Base-by-base conservation (phyloP, 1,284 basidiomycete genomes). In the Hymenochaete sp. region DNA sequence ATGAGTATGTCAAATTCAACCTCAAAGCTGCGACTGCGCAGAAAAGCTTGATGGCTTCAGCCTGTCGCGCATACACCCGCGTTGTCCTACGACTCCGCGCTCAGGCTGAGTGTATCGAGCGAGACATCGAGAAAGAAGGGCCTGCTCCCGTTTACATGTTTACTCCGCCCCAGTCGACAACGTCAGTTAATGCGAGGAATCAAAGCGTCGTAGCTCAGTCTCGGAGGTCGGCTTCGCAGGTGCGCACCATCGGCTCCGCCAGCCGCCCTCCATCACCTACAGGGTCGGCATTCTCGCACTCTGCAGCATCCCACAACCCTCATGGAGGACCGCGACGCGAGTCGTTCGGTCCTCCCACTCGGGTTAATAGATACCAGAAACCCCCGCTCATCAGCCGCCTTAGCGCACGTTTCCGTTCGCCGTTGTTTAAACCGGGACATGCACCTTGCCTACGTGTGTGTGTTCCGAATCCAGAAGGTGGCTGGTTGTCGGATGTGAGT, bases 401-500 rank as follows among this genome's bases (percentile, higher is more conserved):
- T 18, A 22, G 38, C 21, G 46, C 47, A 47, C 42, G 35, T 55
- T 85, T 85, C 66, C 71, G 67, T 35, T 85, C 81, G 0, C 81
- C 85, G 5, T 64, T 89, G 45, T 82, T 78, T 65, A 67, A 74
- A 14, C 57, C 72, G 9, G 71, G 78, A 5, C 74, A 84, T 7
- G 83, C 85, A 2, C 83, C 84, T 10, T 63, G 88, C 22, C 56
- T 89, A 50, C 68, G 82, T 16, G 82, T 86, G 27, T 89, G 87
- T 56, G 82, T 90, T 2, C 84, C 85, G 13, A 84, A 79, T 5
- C 80, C 81, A 0, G 84, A 86, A 40, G 84, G 85, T 3, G 78
- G 82, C 50, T 90, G 86, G 86, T 63, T 90, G 44, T 80, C 79
- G 11, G 85, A 89, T 59, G 68, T 73, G 52, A 81, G 81, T 51